Evolutionary conservation across 768 basidiomycete species (phyloP), one percentile per base, ranked within the genome.

Genomic region (Tricholoma flavovirens): DNA sequence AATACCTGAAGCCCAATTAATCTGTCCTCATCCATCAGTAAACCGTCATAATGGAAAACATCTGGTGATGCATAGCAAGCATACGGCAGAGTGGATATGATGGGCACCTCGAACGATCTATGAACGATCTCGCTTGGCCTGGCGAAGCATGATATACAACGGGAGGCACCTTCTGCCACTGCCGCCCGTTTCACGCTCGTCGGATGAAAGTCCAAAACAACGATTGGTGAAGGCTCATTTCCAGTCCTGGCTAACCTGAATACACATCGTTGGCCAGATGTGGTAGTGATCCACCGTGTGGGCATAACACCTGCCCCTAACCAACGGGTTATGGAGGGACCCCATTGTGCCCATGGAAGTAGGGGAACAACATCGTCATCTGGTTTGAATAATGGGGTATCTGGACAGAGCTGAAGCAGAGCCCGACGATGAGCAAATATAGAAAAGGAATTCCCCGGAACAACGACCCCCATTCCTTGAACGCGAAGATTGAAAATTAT

Each of bases 211-310:
- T 53, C 52, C 2, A 53, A 32, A 40, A 42, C 17, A 26, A 53
- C 26, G 29, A 53, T 40, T n/a, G 52, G 29, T 9, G 51, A 21
- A 8, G 51, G 42, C 26, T 29, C 21, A 46, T 46, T 8, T 4
- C 12, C 46, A 29, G 2, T 2, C 46, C 26, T 3, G 11, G 40
- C 4, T 7, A 53, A 43, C 17, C 26, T 42, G 38, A 53, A 2
- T 8, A 15, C 69, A 32, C 66, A 70, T 10, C 74, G 59, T 59
- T 74, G 69, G 0, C 72, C 72, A 30, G 65, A 63, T 15, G 69
- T 68, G 0, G 72, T 75, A 19, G 74, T 75, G 22, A 75, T 74
- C 76, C 75, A 76, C 5, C 71, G 62, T 2, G 71, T 74, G 1
- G 71, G 62, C 40, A 65, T 54, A 6, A 53, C 51, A 8, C 69